Percentiles rank a stretch among this genome's conserved stretches.
Evolutionary conservation across 345 rosid species (phyloP).

Genomic region (Firmiana major): DNA sequence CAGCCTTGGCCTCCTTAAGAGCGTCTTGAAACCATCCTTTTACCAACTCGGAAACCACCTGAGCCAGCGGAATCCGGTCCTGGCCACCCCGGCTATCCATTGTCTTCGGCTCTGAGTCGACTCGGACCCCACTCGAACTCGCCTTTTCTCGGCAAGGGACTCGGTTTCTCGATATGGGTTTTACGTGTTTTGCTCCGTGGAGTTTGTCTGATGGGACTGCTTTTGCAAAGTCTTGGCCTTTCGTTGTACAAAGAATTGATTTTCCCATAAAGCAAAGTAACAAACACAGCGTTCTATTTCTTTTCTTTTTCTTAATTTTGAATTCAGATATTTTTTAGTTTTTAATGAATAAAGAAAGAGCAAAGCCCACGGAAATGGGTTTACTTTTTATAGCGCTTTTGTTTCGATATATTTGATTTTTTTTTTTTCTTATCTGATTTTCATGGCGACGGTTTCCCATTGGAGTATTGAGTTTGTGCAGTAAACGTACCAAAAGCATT

Average conservation of each 20-base stretch:
- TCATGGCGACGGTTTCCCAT: constrained; percentile 21
- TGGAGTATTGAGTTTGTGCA: not conserved
- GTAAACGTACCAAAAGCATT: not conserved
- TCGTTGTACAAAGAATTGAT: constrained; percentile 37
- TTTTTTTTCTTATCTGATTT: constrained; percentile 10
- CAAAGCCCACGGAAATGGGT: not conserved
- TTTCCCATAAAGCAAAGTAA: constrained; percentile 51
- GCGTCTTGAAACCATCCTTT: constrained; percentile 78
- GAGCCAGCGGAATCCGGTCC: constrained; percentile 52
- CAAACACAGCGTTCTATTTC: not conserved
- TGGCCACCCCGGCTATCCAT: constrained; percentile 29
- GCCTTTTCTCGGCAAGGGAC: constrained; percentile 17
- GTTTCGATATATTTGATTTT: not conserved
- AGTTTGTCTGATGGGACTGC: constrained; percentile 41
- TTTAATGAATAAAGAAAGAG: not conserved
- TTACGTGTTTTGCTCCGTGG: constrained; percentile 27
- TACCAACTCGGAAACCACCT: constrained; percentile 66
- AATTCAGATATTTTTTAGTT: not conserved
- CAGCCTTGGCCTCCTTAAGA: constrained; percentile 67
- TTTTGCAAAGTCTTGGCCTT: constrained; percentile 43
- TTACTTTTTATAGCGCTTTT: not conserved
- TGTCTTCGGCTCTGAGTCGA: constrained; percentile 35
- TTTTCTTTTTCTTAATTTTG: not conserved
- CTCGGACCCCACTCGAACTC: constrained; percentile 24
- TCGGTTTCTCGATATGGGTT: constrained; percentile 26